Base-by-base conservation (phyloP, 2,329 filamentous ascomycete genomes). In the Calonectria hawksworthii region DNA sequence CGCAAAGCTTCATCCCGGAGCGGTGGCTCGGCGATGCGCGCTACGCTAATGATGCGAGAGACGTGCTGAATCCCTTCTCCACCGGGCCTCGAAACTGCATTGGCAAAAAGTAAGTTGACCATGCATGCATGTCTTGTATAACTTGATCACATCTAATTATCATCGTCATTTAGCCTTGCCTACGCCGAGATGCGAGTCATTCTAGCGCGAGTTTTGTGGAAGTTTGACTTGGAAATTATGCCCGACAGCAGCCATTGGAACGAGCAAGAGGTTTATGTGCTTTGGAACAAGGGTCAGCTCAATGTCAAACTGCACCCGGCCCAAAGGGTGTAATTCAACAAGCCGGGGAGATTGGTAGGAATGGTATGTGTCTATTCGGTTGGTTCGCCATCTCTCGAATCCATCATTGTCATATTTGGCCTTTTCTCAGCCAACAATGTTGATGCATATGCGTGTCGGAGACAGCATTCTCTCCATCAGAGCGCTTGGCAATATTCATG, bases 61-160 rank as follows among this genome's bases (percentile, higher is more conserved):
- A 61, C 0, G 56, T 61, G 23, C 23, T 61, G 14, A 61, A 61
- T 16, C 56, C 56, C 10, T 61, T 61, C 18, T 61, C 56, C 18
- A 28, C n/a, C 26, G 56, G 56, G 14, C 56, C 56, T n/a, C 56
- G 56, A 61, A 61, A 61, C 56, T 61, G 56, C 34, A 61, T 61
- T 26, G 56, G 56, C 10, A 61, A 61, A 41, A 61, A 61, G 56
- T 61, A 14, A 18, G 56, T 61, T 10, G 6, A 6, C 13, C 13
- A 26, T 18, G 13, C n/a, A 38, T 18, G 13, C 32, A 5, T 16
- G 26, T 13, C 5, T 61, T 14, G 4, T 7, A n/a, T 10, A 3
- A 4, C 5, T 23, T 23, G 1, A 23, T 61, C 7, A 13, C 3
- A 13, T 26, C 18, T 28, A 36, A 18, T 26, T 21, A 3, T 41